These are phyloP conservation scores for Gnomoniopsis smithogilvyi DNA, from an alignment of 2,329 filamentous ascomycete genomes.

Conservation along the genomic window DNA sequence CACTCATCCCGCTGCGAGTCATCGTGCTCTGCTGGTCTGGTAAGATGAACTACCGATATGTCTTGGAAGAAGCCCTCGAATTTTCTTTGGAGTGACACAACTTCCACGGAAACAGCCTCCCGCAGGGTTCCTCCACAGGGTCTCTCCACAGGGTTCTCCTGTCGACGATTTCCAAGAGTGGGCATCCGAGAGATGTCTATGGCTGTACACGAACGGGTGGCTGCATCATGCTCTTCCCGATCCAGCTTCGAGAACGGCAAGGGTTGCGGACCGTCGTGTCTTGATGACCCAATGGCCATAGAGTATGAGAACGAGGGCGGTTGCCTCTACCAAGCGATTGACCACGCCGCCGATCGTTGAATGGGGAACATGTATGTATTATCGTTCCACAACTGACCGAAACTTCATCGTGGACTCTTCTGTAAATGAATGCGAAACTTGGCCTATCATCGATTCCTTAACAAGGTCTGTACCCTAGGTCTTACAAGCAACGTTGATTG, in stretches of 20 bases:
- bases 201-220: neutral
- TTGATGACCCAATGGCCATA: neutral
- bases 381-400: neutral
- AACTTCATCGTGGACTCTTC: neutral
- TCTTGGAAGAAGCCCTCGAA: neutral
- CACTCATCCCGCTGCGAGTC: neutral
- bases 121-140: neutral
- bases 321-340: neutral
- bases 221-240: neutral
- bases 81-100: neutral
- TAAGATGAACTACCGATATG: neutral
- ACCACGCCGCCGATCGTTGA: neutral
- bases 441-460: neutral
- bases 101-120: neutral
- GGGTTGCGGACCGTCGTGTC: neutral
- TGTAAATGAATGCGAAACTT: neutral
- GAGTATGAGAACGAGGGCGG: neutral
- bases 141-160: neutral
- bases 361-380: neutral
- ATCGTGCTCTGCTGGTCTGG: neutral
- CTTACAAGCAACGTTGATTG: neutral
- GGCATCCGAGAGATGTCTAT: neutral
- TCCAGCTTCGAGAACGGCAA: neutral
- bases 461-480: neutral
- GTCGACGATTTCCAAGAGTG: neutral